Percentiles rank a stretch among this genome's conserved stretches.
Conservation (phyloP, 495 filamentous ascomycete species). For the Astrothelium subdiscretum region DNA sequence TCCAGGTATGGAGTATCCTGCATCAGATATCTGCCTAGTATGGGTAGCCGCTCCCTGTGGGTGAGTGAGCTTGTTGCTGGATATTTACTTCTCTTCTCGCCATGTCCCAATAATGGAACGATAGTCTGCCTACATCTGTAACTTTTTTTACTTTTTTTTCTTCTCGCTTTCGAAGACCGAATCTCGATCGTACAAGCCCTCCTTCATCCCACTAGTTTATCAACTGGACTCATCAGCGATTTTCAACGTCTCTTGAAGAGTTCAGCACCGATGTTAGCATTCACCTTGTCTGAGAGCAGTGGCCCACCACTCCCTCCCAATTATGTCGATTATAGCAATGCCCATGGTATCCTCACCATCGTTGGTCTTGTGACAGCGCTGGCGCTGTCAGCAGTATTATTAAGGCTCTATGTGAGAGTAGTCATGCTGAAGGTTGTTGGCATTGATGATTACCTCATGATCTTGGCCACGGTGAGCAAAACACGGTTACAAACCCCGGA, state of each 20-base stretch:
- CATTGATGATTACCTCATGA: constrained; percentile 24
- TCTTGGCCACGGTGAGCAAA: constrained; percentile 19
- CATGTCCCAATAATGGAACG: background rate
- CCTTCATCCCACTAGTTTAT: background rate
- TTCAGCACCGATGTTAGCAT: background rate
- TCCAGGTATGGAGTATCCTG: no score
- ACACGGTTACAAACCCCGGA: background rate
- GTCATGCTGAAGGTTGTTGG: constrained; percentile 25
- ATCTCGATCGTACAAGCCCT: background rate
- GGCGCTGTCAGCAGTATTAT: constrained; percentile 16
- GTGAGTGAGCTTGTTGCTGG: background rate
- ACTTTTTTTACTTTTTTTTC: no score
- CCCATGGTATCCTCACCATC: constrained; percentile 17
- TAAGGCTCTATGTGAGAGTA: constrained; percentile 23
- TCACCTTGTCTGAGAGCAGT: background rate
- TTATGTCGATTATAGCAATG: constrained; percentile 19
- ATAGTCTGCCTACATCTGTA: background rate
- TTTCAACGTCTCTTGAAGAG: no score
- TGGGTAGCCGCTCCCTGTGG: no score
- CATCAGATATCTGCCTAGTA: no score
- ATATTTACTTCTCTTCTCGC: background rate
- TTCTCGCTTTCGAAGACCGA: background rate
- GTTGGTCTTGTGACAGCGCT: constrained; percentile 15
- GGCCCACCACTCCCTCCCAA: constrained; percentile 8
- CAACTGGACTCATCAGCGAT: background rate